Evolutionary conservation across 108 stramenopile species (phyloP), one percentile per base, ranked within the genome.

Genomic region (Parietichytrium sp.): DNA sequence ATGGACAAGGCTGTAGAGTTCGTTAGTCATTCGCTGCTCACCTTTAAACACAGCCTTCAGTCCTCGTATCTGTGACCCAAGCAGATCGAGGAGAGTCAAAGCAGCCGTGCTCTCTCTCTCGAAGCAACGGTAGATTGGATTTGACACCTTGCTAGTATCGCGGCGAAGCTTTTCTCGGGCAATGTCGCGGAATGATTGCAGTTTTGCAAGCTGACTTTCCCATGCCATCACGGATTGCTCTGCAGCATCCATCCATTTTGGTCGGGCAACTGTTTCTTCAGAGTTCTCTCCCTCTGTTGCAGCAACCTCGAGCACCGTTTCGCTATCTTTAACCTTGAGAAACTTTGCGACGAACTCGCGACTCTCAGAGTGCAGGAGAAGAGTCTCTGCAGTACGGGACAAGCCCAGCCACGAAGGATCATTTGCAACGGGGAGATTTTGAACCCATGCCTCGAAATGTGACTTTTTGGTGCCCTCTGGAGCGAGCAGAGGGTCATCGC

Each of bases 321-420:
- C 16, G 20, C 45, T 33, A 33, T 47, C 61, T 7, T 42, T 42
- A 27, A 42, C 61, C 61, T 72, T 42, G 42, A 72, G 61, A 6
- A 33, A 42, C 29, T 45, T n/a, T 10, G n/a, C 36, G 61, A 72
- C 42, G 33, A 33, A 42, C 33, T 72, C 38, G 33, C 36, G 45
- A 12, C 61, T 10, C 2, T 33, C 61, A 0, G 61, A 0, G 38
- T 72, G 36, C 20, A 72, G 61, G n/a, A 72, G 33, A 27, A 72
- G 52, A 2, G 33, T 84, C 38, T 84, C 83, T 7, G 83, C 83
- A 20, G 83, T 84, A 15, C 38, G 8, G 7, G 83, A 25, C 4
- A 84, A 47, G 23, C 83, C 83, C 13, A 84, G 77, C 83, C 83
- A 84, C 27, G 79, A 79, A 7, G 83, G 83, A 23, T 78, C 45